phyloP scores from a whole-genome alignment of 2,329 filamentous ascomycete species.

The Bipolaris zeicola region DNA sequence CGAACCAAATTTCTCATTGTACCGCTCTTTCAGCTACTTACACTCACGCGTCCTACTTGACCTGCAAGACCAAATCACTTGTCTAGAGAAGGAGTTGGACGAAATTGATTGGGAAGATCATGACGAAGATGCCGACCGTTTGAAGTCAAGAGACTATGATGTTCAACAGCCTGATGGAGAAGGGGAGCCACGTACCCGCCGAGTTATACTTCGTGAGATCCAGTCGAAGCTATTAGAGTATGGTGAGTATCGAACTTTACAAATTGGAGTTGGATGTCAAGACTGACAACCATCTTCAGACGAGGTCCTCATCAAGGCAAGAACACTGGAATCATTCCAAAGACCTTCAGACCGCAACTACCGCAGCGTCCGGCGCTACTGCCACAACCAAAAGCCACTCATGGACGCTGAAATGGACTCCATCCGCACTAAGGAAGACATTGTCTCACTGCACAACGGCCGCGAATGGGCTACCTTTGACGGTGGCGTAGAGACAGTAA shows the following conservation, averaged over 20 bases:
- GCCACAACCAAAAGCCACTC: slow-evolving; percentile 45
- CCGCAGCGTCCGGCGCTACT: slow-evolving; percentile 45
- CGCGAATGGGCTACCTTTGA: slow-evolving; percentile 52
- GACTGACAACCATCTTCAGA: slow-evolving; percentile 26
- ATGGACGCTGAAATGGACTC: slow-evolving; percentile 44
- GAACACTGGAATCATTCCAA: slow-evolving; percentile 46
- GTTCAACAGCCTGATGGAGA: slow-evolving; percentile 20
- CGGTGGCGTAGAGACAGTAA: slow-evolving; percentile 45
- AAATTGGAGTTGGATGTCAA: not conserved
- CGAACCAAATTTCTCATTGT: slow-evolving; percentile 49
- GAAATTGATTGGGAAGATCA: slow-evolving; percentile 39
- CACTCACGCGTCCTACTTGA: slow-evolving; percentile 48
- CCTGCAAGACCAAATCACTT: slow-evolving; percentile 47
- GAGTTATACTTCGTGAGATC: slow-evolving; percentile 40
- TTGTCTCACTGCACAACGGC: slow-evolving; percentile 47
- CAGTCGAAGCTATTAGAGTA: slow-evolving; percentile 44
- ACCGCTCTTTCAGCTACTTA: slow-evolving; percentile 49
- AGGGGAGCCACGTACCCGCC: slow-evolving; percentile 26
- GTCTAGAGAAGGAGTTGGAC: slow-evolving; percentile 48
- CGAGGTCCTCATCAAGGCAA: slow-evolving; percentile 48
- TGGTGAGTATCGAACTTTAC: slow-evolving; percentile 22
- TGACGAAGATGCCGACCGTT: slow-evolving; percentile 29
- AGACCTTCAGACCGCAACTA: slow-evolving; percentile 50
- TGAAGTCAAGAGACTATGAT: slow-evolving; percentile 38
- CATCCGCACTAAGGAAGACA: slow-evolving; percentile 51